Percentiles rank a stretch among this genome's conserved stretches.
Conservation (phyloP, 73 alveolate species). For the Diophrys appendiculata region DNA sequence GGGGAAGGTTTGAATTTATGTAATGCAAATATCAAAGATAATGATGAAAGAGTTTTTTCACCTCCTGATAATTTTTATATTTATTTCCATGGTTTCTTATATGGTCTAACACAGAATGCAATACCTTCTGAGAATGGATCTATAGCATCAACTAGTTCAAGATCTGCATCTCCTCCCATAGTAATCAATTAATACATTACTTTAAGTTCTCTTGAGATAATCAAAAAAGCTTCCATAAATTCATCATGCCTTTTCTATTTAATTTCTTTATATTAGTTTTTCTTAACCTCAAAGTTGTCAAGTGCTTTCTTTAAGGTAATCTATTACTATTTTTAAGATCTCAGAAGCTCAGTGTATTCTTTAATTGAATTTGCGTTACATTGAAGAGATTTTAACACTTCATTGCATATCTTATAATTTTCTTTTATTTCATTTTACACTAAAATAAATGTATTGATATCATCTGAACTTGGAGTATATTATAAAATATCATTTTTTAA, state of each 20-base stretch:
- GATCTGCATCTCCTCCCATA: slow-evolving; percentile 76
- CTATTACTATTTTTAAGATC: slow-evolving; percentile 63
- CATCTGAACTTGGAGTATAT: too few species aligned
- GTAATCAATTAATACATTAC: slow-evolving; percentile 79
- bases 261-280: too few species aligned
- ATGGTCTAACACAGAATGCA: slow-evolving; percentile 85
- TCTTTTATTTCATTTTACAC: too few species aligned
- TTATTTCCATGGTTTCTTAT: slow-evolving; percentile 83
- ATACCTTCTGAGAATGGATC: slow-evolving; percentile 91
- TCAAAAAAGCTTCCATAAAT: too few species aligned
- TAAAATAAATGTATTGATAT: too few species aligned
- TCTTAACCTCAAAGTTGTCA: too few species aligned
- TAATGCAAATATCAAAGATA: slow-evolving; percentile 87
- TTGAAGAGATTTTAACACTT: too few species aligned
- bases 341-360: slow-evolving; percentile 55
- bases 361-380: too few species aligned
- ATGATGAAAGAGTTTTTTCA: slow-evolving; percentile 86
- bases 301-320: too few species aligned
- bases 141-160: slow-evolving; percentile 71
- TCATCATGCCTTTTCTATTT: too few species aligned
- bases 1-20: slow-evolving; percentile 91
- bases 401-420: too few species aligned
- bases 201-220: slow-evolving; percentile 39
- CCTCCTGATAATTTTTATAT: slow-evolving; percentile 86
- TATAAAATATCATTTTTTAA: too few species aligned